Base-by-base conservation (phyloP, 108 stramenopile genomes). In the Chaetoceros muelleri region DNA sequence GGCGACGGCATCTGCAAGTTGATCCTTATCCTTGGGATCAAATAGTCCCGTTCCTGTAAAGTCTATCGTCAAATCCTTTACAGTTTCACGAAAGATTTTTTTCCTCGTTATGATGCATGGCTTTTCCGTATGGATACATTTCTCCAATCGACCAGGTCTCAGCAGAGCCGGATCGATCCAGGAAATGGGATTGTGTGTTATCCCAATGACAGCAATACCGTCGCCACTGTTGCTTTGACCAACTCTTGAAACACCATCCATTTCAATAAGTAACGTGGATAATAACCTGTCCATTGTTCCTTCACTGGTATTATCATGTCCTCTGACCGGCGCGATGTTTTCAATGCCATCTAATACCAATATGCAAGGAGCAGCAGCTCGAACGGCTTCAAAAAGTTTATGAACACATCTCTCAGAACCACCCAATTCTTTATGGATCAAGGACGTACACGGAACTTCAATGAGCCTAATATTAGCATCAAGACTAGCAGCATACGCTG, bases 201-300 rank as follows among this genome's bases (percentile, higher is more conserved):
- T 80, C 13, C 83, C 90, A 52, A 93, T 85, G 3, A 93, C 64
- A 5, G 82, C 85, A 0, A 87, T 58, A 17, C 67, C 63, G 0
- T 54, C 67, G 0, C 30, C 30, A 13, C 60, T 60, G 2, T 53
- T 24, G 3, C 24, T 31, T 2, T 63, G 16, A 17, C 24, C 55
- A 60, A 55, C 69, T 24, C 66, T 60, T 28, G 63, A 45, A 2
- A 86, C 82, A 8, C 90, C 90, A 68, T 93, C 90, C 70, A 93
- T 62, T 50, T 93, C 85, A 1, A 72, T 80, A 20, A 93, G 67
- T 34, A 93, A 68, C 19, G 87, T 93, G 2, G 87, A 86, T 17
- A 93, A 60, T 8, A 93, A 71, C 2, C 90, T 72, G 62, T 93
- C 90, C 82, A 93, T 85, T 3, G 90, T 88, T 30, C 90, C 90